Percentiles rank a stretch among this genome's conserved stretches.
Conservation (phyloP, 495 filamentous ascomycete genomes). For the Daldinia caldariorum region DNA sequence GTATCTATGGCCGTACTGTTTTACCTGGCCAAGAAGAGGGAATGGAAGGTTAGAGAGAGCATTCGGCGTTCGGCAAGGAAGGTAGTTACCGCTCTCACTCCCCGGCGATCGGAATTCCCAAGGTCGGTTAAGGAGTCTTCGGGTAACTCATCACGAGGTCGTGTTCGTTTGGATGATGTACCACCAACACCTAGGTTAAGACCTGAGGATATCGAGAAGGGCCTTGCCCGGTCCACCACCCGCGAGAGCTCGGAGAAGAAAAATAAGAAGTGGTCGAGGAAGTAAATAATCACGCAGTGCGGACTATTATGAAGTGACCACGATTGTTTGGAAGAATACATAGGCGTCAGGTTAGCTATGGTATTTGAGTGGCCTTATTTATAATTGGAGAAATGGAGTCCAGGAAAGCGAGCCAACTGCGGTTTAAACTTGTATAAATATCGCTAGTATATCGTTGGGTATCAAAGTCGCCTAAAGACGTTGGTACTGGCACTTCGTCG, state of each 20-base stretch:
- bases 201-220: slow-evolving; percentile 63
- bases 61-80: slow-evolving; percentile 63
- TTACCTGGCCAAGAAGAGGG: slow-evolving; percentile 66
- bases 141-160: slow-evolving; percentile 43
- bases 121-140: slow-evolving; percentile 58
- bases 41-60: slow-evolving; percentile 64
- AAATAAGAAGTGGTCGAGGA: slow-evolving; percentile 50
- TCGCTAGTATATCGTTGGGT: slow-evolving; percentile 28
- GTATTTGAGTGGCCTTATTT: slow-evolving; percentile 17
- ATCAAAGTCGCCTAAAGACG: slow-evolving; percentile 70
- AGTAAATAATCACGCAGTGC: slow-evolving; percentile 48
- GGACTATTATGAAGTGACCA: slow-evolving; percentile 6
- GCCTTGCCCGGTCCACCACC: slow-evolving; percentile 44
- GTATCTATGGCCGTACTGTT: slow-evolving; percentile 61
- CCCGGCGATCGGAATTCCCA: slow-evolving; percentile 63
- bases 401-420: slow-evolving; percentile 24
- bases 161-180: slow-evolving; percentile 59
- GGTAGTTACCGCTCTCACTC: slow-evolving; percentile 64
- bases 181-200: slow-evolving; percentile 61
- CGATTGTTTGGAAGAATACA: slow-evolving; percentile 13
- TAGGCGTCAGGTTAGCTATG: slow-evolving; percentile 7
- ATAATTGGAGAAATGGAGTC: slow-evolving; percentile 26
- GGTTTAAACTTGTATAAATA: slow-evolving; percentile 35
- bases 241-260: slow-evolving; percentile 42
- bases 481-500: slow-evolving; percentile 80